phyloP scores from a whole-genome alignment of 306 rosid genomes.

The Rosa multiflora region DNA sequence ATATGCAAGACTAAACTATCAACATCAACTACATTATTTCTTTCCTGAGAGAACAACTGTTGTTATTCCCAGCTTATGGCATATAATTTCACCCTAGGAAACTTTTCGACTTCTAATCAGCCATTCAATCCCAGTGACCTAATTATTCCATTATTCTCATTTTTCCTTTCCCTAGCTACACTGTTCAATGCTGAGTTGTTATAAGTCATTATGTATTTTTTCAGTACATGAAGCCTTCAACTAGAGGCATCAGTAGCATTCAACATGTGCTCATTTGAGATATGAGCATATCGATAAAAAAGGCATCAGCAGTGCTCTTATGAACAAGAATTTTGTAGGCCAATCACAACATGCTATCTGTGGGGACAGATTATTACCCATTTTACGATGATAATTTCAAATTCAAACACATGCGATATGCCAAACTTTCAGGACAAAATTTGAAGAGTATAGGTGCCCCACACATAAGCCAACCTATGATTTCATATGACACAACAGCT shows the following conservation, averaged over 20 bases:
- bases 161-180: neutral
- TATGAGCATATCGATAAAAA: neutral
- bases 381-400: neutral
- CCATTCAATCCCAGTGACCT: neutral
- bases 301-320: neutral
- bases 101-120: neutral
- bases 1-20: neutral
- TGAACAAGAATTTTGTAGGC: neutral
- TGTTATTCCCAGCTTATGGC: conserved; percentile 4
- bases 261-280: neutral
- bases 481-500: neutral
- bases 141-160: neutral
- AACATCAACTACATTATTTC: neutral
- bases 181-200: neutral
- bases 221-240: neutral
- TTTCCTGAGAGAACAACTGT: neutral
- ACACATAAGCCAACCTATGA: neutral
- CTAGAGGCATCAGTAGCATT: neutral
- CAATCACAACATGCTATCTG: neutral
- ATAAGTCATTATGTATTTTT: neutral
- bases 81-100: neutral
- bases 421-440: neutral
- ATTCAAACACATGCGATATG: neutral
- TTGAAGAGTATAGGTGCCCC: neutral
- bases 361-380: neutral